Evolutionary conservation across 768 basidiomycete species (phyloP).

Genomic region (Agaricus sinodeliciosus): DNA sequence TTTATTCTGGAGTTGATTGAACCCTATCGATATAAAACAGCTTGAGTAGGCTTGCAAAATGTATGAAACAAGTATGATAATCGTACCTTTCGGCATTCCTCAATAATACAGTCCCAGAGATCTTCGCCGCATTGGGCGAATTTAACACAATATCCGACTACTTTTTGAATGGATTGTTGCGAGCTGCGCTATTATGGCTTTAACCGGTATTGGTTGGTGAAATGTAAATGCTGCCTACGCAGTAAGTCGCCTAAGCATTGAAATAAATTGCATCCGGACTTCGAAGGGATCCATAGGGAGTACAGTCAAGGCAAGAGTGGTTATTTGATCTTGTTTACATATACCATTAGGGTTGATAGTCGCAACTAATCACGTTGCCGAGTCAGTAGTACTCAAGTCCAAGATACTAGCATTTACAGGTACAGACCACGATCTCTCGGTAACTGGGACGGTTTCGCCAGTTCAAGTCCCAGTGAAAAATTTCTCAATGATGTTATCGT

Average conservation of each 20-base stretch:
- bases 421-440: too few species aligned
- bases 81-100: conserved; percentile 82
- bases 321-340: neutral
- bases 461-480: too few species aligned
- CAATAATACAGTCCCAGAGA: conserved; percentile 88
- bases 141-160: conserved; percentile 79
- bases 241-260: conserved; percentile 25
- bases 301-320: neutral
- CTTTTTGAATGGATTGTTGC: conserved; percentile 84
- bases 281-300: conserved; percentile 31
- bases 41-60: neutral
- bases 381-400: too few species aligned
- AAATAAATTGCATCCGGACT: conserved; percentile 33
- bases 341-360: too few species aligned
- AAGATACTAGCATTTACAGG: too few species aligned
- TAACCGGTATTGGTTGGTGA: conserved; percentile 10
- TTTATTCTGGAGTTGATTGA: conserved; percentile 91
- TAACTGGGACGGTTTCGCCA: too few species aligned
- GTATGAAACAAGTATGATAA: neutral
- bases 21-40: conserved; percentile 39
- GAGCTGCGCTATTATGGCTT: conserved; percentile 41
- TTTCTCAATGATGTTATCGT: too few species aligned
- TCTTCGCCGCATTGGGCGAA: conserved; percentile 85
- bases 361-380: too few species aligned
- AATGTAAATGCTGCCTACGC: conserved; percentile 23